These are phyloP conservation scores for Penium margaritaceum DNA, from an alignment of 139 green algal genomes.

Conservation along the genomic window DNA sequence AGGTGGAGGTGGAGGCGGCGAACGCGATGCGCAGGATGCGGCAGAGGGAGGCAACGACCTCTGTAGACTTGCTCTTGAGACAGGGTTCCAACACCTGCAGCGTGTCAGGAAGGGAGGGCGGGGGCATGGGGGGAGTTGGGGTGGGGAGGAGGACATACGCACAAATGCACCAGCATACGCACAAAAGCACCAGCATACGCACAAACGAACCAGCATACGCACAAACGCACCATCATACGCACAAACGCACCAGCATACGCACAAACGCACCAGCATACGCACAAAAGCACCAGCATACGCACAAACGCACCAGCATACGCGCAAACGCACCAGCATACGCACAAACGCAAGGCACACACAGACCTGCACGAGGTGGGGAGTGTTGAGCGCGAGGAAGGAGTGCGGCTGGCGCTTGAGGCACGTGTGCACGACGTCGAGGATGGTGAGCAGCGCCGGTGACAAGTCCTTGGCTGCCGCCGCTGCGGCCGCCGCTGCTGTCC, in stretches of 20 bases:
- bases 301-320: no score
- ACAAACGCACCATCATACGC: no score
- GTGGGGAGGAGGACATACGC: no score
- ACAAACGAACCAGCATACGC: no score
- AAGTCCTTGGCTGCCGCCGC: background rate
- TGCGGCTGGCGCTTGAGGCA: constrained; percentile 46
- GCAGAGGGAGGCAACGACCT: constrained; percentile 42
- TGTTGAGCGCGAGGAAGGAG: constrained; percentile 43
- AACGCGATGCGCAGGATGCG: constrained; percentile 30
- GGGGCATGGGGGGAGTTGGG: no score
- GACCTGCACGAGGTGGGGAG: background rate
- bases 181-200: no score
- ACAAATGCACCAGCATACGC: no score
- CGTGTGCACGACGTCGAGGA: constrained; percentile 47
- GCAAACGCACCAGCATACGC: no score
- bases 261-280: no score
- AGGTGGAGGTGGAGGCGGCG: background rate
- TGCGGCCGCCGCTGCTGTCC: background rate
- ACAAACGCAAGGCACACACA: no score
- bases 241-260: no score
- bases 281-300: no score
- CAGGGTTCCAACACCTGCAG: constrained; percentile 53
- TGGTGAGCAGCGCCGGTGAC: constrained; percentile 51
- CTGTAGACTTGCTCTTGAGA: constrained; percentile 38
- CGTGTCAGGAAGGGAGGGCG: background rate